These are phyloP conservation scores for Achaetomiella virescens DNA, from an alignment of 495 filamentous ascomycete genomes.

Conservation along the genomic window DNA sequence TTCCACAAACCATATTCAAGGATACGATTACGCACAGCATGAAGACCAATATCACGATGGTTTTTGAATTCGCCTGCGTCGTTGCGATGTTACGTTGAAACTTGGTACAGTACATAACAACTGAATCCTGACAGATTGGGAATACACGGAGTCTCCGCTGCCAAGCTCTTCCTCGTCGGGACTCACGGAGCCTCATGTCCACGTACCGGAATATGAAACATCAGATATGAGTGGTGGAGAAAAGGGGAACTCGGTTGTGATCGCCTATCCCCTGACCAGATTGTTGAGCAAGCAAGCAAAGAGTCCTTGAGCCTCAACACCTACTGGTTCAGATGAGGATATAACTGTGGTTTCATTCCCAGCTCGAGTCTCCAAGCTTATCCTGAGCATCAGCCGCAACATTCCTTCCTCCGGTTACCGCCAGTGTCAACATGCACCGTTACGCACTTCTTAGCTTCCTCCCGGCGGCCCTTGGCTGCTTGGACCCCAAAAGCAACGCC, in stretches of 20 bases:
- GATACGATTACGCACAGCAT: not conserved
- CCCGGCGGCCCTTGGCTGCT: constrained; percentile 7
- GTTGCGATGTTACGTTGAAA: no score
- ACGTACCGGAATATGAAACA: not conserved
- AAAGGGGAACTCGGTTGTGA: not conserved
- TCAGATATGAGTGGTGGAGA: constrained; percentile 9
- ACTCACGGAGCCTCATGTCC: not conserved
- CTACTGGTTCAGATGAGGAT: no score
- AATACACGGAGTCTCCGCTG: not conserved
- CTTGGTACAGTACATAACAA: no score
- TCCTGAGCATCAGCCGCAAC: not conserved
- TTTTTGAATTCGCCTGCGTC: no score
- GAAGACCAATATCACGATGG: no score
- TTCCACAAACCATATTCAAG: constrained; percentile 5
- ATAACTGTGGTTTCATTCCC: no score
- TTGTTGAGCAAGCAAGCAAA: no score
- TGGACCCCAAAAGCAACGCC: constrained; percentile 1
- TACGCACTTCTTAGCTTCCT: constrained; percentile 5
- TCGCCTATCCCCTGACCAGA: not conserved
- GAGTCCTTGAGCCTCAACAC: no score
- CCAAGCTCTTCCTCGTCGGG: not conserved
- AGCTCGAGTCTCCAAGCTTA: no score
- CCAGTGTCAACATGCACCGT: constrained; percentile 9
- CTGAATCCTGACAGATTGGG: not conserved
- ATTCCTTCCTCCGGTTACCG: no score